These are phyloP conservation scores for Neobulgaria alba DNA, from an alignment of 2,329 filamentous ascomycete genomes.

Conservation along the genomic window DNA sequence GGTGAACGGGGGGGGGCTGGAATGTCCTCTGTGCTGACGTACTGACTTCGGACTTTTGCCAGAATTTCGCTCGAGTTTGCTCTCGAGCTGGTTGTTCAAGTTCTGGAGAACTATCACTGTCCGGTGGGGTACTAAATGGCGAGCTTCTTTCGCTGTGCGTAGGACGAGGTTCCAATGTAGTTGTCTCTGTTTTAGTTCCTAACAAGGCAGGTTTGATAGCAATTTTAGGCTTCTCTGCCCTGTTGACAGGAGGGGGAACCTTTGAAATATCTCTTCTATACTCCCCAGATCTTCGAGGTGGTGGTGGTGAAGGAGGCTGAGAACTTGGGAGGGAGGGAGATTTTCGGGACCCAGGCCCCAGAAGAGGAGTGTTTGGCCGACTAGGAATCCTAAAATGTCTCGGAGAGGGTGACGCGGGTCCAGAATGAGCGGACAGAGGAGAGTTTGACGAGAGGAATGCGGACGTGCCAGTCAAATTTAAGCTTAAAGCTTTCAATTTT, in stretches of 20 bases:
- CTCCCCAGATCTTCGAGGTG: conserved; percentile 54
- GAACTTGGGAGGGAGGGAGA: conserved; percentile 41
- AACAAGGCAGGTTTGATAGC: conserved; percentile 27
- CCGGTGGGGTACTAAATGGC: conserved; percentile 80
- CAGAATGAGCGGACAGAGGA: conserved; percentile 32
- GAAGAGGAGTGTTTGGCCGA: conserved; percentile 43
- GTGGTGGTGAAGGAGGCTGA: conserved; percentile 54
- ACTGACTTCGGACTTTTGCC: conserved; percentile 29
- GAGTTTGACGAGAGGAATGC: conserved; percentile 22
- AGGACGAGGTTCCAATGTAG: conserved; percentile 16
- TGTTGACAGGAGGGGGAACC: conserved; percentile 66
- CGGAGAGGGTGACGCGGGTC: conserved; percentile 25
- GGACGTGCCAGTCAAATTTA: conserved; percentile 18
- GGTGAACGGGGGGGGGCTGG: conserved; percentile 47
- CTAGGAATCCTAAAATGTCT: conserved; percentile 46
- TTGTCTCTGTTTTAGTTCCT: conserved; percentile 28
- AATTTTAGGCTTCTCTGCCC: conserved; percentile 69
- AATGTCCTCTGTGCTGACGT: conserved; percentile 28
- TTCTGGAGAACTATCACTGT: conserved; percentile 55
- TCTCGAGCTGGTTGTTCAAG: conserved; percentile 41
- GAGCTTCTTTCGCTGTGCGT: conserved; percentile 40
- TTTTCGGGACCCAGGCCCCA: conserved; percentile 35
- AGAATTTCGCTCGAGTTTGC: conserved; percentile 40
- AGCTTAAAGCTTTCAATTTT: conserved; percentile 31
- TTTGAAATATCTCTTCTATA: conserved; percentile 38